Percentiles rank a stretch among this genome's conserved stretches.
These are phyloP conservation scores for Aspergillus pseudoglaucus DNA, from an alignment of 2,329 filamentous ascomycete genomes.

Conservation along the genomic window DNA sequence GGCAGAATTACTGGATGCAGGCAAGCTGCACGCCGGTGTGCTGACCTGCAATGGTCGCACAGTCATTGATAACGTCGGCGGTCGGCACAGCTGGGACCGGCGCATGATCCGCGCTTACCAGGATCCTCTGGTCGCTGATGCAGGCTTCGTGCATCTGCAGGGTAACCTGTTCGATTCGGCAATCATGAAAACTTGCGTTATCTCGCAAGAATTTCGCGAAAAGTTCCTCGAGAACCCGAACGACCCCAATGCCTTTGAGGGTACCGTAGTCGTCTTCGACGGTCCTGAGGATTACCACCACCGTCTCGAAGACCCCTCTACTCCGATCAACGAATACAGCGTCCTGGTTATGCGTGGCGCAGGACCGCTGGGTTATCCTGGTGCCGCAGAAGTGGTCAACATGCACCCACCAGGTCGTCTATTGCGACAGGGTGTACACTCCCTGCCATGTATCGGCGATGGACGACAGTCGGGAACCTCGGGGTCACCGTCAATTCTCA, in stretches of 20 bases:
- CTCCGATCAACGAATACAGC: conserved; percentile 35
- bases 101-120: conserved; percentile 41
- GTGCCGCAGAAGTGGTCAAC: conserved; percentile 48
- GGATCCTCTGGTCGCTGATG: conserved; percentile 44
- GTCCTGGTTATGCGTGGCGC: conserved; percentile 47
- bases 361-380: conserved; percentile 46
- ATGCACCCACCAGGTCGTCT: conserved; percentile 45
- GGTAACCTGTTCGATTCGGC: conserved; percentile 47
- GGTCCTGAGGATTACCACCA: conserved; percentile 45
- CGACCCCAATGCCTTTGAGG: conserved; percentile 46
- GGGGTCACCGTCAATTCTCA: conserved; percentile 50
- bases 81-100: conserved; percentile 46
- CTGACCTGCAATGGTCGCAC: conserved; percentile 45
- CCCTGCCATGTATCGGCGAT: conserved; percentile 49
- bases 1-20: conserved; percentile 47
- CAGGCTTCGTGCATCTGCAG: conserved; percentile 46
- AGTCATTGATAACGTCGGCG: conserved; percentile 38
- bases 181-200: conserved; percentile 50
- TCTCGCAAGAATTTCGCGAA: conserved; percentile 40
- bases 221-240: conserved; percentile 41
- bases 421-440: conserved; percentile 40
- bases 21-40: conserved; percentile 39
- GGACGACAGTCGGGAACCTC: conserved; percentile 52
- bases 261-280: conserved; percentile 45
- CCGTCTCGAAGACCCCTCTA: conserved; percentile 37